Conservation (phyloP, 2,329 filamentous ascomycete genomes). For the Periconia digitata region DNA sequence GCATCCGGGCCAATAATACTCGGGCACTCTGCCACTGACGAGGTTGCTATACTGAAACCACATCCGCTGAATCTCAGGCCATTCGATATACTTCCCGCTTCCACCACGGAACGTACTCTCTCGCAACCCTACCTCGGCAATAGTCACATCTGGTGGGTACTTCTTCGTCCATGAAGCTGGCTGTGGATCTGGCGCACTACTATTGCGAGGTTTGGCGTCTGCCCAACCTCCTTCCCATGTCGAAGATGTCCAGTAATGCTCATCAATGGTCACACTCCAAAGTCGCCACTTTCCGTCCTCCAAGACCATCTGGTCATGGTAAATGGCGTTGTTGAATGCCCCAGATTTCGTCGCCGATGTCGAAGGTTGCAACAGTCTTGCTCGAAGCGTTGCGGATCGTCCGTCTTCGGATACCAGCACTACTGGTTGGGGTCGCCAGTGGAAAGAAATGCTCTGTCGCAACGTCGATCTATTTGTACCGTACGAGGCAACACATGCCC, state of each 20-base stretch:
- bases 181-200: constrained; percentile 15
- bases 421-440: constrained; percentile 29
- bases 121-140: constrained; percentile 20
- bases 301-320: constrained; percentile 29
- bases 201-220: constrained; percentile 19
- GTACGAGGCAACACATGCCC: constrained; percentile 22
- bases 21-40: constrained; percentile 22
- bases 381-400: constrained; percentile 21
- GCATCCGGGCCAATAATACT: constrained; percentile 29
- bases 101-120: constrained; percentile 25
- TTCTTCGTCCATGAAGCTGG: constrained; percentile 22
- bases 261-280: constrained; percentile 31
- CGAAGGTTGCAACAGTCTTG: constrained; percentile 23
- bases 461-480: constrained; percentile 22
- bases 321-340: constrained; percentile 27
- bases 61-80: constrained; percentile 29
- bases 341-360: constrained; percentile 21
- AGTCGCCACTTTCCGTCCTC: constrained; percentile 26
- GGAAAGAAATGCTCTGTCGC: constrained; percentile 23
- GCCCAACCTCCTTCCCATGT: constrained; percentile 27
- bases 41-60: constrained; percentile 27
- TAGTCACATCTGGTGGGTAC: constrained; percentile 25
- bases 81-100: constrained; percentile 20
- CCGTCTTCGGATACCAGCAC: constrained; percentile 29
- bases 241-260: constrained; percentile 29